Evolutionary conservation across 2,329 filamentous ascomycete genomes (phyloP).

Genomic region (Zymoseptoria crescenta): DNA sequence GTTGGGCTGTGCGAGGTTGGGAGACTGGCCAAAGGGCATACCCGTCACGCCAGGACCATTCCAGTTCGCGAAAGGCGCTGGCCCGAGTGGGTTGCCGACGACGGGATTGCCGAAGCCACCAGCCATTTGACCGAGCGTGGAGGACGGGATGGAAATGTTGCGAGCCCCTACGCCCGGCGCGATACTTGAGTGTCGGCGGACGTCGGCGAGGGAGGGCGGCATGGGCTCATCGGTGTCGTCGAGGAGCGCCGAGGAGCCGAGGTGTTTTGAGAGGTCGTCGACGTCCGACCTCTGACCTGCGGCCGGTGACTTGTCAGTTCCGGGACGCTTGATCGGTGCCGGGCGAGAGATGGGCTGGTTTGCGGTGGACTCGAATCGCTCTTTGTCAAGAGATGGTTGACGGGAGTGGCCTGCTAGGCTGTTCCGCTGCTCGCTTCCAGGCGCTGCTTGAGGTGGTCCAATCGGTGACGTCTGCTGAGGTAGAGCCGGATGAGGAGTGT

Average conservation of each 20-base stretch:
- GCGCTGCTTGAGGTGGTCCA: slow-evolving; percentile 20
- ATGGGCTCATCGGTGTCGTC: slow-evolving; percentile 61
- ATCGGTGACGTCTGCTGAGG: slow-evolving; percentile 28
- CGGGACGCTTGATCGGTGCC: slow-evolving; percentile 78
- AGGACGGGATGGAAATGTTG: slow-evolving; percentile 19
- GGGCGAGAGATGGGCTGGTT: slow-evolving; percentile 73
- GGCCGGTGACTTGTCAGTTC: slow-evolving; percentile 55
- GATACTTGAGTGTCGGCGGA: slow-evolving; percentile 33
- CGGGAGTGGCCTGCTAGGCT: slow-evolving; percentile 55
- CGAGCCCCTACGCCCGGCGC: slow-evolving; percentile 21
- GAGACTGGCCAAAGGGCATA: slow-evolving; percentile 30
- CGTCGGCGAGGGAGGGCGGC: slow-evolving; percentile 34
- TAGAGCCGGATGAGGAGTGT: slow-evolving; percentile 28
- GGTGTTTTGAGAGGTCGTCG: slow-evolving; percentile 47
- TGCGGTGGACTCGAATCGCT: slow-evolving; percentile 52
- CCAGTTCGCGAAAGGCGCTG: slow-evolving; percentile 32
- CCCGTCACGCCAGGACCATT: slow-evolving; percentile 32
- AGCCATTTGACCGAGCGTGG: slow-evolving; percentile 16
- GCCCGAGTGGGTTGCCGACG: neutral
- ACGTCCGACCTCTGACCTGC: slow-evolving; percentile 47
- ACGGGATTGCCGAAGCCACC: slow-evolving; percentile 15
- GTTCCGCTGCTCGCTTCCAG: slow-evolving; percentile 31
- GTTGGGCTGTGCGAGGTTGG: slow-evolving; percentile 28
- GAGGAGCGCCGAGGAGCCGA: slow-evolving; percentile 84
- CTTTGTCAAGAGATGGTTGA: slow-evolving; percentile 59